Evolutionary conservation across 495 filamentous ascomycete genomes (phyloP), one percentile per base, ranked within the genome.

Genomic region (Penicillium simplicissimum): DNA sequence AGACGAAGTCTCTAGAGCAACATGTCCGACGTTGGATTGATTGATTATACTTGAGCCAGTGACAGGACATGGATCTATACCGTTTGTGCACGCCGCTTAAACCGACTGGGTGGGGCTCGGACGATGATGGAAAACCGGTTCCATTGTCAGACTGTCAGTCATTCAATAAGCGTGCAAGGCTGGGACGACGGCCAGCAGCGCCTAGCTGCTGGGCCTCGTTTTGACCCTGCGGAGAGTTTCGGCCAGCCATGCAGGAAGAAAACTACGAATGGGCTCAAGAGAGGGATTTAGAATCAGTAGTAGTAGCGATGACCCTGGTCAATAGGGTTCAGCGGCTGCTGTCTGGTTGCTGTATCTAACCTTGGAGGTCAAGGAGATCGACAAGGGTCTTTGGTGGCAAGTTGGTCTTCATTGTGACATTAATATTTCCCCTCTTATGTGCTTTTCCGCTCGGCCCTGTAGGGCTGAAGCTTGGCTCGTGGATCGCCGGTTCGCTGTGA

Each of bases 401-500:
- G 54, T 1, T 11, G 17, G 51, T 9, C 45, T 19, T 36, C 47
- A n/a, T 61, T 37, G 43, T 56, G 61, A 25, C 58, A 61, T 4
- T 0, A 45, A 1, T 25, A 25, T 45, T 23, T 23, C 21, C n/a
- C 42, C 42, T 17, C 40, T 9, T 45, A 23, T 43, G 38, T 15
- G 31, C 11, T 34, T 59, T 35, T 10, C 33, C 35, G 15, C 34
- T 8, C 13, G 28, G 55, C 59, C 61, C 34, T 53, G 65, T 70
- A 67, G 67, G 67, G 67, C 67, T 70, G 67, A 70, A 67, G 67
- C 65, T 70, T 70, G 61, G 59, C 60, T 28, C 53, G 58, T 56
- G 60, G 66, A 57, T 59, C 57, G 19, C 11, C 5, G 58, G 23
- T 31, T 53, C 42, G 48, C 23, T 25, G 42, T 21, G 3, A 45